Percentiles rank a stretch among this genome's conserved stretches.
Conservation (phyloP, 2,329 filamentous ascomycete species). For the Stemphylium beticola region DNA sequence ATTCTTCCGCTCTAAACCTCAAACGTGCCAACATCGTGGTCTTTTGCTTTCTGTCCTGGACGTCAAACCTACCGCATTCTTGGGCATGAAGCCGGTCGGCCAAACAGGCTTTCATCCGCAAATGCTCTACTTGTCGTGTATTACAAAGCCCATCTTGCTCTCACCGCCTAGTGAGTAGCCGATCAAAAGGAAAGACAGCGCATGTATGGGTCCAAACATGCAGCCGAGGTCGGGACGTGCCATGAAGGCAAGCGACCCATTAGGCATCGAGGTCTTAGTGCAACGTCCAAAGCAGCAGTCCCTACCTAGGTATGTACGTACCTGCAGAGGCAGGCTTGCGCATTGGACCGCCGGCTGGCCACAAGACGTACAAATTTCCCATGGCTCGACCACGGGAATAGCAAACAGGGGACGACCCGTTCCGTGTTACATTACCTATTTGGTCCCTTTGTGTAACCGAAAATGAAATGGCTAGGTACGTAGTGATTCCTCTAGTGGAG, state of each 20-base stretch:
- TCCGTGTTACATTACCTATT: not conserved
- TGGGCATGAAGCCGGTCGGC: too few species aligned
- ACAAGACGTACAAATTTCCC: not conserved
- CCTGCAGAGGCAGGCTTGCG: not conserved
- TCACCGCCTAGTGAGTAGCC: conserved; percentile 1
- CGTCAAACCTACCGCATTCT: not conserved
- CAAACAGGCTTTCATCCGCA: too few species aligned
- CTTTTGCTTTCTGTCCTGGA: not conserved
- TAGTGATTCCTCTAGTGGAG: not conserved
- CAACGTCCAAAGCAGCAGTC: not conserved
- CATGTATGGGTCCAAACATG: not conserved
- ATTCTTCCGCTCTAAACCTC: not conserved
- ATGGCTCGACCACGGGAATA: not conserved
- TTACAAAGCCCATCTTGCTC: not conserved
- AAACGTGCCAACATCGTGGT: not conserved
- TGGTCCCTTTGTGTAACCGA: not conserved
- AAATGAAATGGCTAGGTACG: not conserved
- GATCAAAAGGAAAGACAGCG: not conserved
- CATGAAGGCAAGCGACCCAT: not conserved
- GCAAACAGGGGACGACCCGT: conserved; percentile 1
- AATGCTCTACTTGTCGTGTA: not conserved
- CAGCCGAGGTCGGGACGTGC: not conserved
- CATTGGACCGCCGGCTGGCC: not conserved
- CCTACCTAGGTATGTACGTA: too few species aligned
- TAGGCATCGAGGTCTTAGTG: not conserved